Evolutionary conservation across 768 basidiomycete species (phyloP).

Genomic region (Suillus alpinus): DNA sequence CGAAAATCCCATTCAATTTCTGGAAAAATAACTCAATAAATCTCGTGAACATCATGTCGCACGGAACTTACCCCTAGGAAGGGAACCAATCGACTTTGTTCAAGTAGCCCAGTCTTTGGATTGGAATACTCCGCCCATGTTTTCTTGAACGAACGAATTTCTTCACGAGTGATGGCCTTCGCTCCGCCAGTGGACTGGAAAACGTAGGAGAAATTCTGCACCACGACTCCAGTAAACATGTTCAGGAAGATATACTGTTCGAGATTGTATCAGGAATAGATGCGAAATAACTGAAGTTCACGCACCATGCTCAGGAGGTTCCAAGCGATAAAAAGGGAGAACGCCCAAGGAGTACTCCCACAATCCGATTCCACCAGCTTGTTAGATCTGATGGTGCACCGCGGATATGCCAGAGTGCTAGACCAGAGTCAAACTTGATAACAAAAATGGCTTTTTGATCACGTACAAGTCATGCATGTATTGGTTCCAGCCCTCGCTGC

Average conservation of each 20-base stretch:
- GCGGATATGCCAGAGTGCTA: conserved; percentile 74
- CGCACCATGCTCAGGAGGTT: conserved; percentile 90
- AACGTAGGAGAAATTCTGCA: conserved; percentile 94
- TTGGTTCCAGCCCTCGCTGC: conserved; percentile 92
- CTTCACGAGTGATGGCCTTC: conserved; percentile 79
- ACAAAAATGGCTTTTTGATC: background rate
- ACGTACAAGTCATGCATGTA: conserved; percentile 96
- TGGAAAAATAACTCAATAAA: conserved; percentile 27
- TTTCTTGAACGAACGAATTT: conserved; percentile 94
- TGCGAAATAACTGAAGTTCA: conserved; percentile 12
- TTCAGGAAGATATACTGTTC: conserved; percentile 91
- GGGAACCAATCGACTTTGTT: conserved; percentile 62
- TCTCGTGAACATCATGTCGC: background rate
- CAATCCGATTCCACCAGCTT: conserved; percentile 74
- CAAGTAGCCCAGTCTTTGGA: conserved; percentile 74
- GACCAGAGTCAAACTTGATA: background rate
- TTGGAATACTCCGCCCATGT: conserved; percentile 87
- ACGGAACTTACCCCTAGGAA: conserved; percentile 74
- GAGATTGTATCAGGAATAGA: conserved; percentile 3
- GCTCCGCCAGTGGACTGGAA: conserved; percentile 85
- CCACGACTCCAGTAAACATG: conserved; percentile 95
- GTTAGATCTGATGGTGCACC: conserved; percentile 60
- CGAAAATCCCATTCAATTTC: conserved; percentile 85
- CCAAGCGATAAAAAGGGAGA: conserved; percentile 89
- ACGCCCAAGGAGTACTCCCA: conserved; percentile 82